Conservation (phyloP, 768 basidiomycete genomes). For the Gloeopeniophorella convolvens region DNA sequence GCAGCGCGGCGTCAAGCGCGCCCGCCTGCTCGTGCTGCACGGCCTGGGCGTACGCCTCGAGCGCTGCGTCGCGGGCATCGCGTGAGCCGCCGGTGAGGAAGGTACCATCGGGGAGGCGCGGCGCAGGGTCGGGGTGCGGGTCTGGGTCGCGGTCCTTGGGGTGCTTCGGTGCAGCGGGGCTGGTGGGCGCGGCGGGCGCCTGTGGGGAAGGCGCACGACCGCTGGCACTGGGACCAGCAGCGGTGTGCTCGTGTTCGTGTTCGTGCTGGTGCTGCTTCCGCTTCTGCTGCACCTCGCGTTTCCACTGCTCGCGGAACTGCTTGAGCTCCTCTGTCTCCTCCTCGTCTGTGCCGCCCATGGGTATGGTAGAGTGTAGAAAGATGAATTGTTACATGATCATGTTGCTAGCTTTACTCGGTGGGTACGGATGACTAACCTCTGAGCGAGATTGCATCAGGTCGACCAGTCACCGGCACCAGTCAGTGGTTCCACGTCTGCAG, state of each 20-base stretch:
- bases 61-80: slow-evolving; percentile 43
- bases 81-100: too few species aligned
- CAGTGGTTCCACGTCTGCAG: too few species aligned
- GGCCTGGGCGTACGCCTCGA: slow-evolving; percentile 64
- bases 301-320: slow-evolving; percentile 69
- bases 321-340: slow-evolving; percentile 57
- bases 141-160: too few species aligned
- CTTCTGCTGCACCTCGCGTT: slow-evolving; percentile 47
- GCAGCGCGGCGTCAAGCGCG: slow-evolving; percentile 67
- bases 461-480: too few species aligned
- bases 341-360: slow-evolving; percentile 3
- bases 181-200: not conserved
- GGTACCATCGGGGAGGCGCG: not conserved
- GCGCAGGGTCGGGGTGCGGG: too few species aligned
- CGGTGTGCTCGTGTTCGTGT: not conserved
- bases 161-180: too few species aligned
- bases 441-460: not conserved
- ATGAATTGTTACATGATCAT: not conserved
- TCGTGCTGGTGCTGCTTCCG: not conserved
- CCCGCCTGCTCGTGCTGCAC: slow-evolving; percentile 68
- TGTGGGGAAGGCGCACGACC: slow-evolving; percentile 14
- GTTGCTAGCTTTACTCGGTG: not conserved
- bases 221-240: not conserved
- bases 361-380: not conserved
- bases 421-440: not conserved